Evolutionary conservation across 75 land plant species (phyloP).

Genomic region (Adiantum capillusveneris): DNA sequence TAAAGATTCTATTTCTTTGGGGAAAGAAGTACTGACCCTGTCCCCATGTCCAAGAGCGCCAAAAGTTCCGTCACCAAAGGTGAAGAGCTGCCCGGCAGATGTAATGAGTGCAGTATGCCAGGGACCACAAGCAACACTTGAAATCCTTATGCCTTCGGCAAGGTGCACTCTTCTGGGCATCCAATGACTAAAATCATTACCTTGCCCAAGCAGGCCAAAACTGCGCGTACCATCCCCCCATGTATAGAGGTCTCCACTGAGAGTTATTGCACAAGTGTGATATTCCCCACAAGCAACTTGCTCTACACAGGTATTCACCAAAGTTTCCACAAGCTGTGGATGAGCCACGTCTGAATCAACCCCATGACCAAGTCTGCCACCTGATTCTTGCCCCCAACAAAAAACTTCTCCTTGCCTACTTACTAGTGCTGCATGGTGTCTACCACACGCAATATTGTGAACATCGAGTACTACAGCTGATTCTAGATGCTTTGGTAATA

Average conservation of each 20-base stretch:
- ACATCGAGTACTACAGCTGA: slow-evolving; percentile 78
- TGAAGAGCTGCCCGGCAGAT: slow-evolving; percentile 76
- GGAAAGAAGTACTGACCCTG: slow-evolving; percentile 47
- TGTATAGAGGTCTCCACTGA: slow-evolving; percentile 77
- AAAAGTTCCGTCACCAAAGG: slow-evolving; percentile 85
- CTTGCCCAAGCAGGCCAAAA: slow-evolving; percentile 77
- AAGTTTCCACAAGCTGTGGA: slow-evolving; percentile 71
- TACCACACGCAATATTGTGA: slow-evolving; percentile 79
- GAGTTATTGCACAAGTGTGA: slow-evolving; percentile 78
- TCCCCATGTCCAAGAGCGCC: slow-evolving; percentile 87
- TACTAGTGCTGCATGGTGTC: slow-evolving; percentile 69
- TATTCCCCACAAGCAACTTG: slow-evolving; percentile 82
- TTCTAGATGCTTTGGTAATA: slow-evolving; percentile 64
- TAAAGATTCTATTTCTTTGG: slow-evolving; percentile 73
- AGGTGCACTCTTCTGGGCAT: slow-evolving; percentile 68
- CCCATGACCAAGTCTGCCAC: slow-evolving; percentile 88
- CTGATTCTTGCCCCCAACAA: slow-evolving; percentile 80
- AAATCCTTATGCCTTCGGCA: slow-evolving; percentile 67
- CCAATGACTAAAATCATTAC: slow-evolving; percentile 82
- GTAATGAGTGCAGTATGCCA: slow-evolving; percentile 87
- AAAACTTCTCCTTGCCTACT: slow-evolving; percentile 86
- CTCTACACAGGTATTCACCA: slow-evolving; percentile 53
- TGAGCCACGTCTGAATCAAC: slow-evolving; percentile 79
- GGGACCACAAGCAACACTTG: slow-evolving; percentile 77
- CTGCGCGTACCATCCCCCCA: slow-evolving; percentile 86